Conservation (phyloP, 768 basidiomycete species). For the Russula virescens region DNA sequence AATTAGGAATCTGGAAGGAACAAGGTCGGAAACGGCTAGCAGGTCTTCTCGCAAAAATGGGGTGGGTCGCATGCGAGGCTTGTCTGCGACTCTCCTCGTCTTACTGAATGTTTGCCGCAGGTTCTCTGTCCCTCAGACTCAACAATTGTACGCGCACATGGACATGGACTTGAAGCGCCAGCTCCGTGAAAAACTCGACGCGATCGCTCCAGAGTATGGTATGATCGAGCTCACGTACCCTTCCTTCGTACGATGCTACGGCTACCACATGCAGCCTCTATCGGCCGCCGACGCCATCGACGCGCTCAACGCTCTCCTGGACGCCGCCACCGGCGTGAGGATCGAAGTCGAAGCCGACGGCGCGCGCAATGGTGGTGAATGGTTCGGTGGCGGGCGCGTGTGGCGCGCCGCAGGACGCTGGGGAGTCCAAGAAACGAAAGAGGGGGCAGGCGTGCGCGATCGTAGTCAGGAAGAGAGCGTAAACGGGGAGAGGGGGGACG, state of each 20-base stretch:
- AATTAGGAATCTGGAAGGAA: slow-evolving; percentile 96
- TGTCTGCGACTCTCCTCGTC: neutral
- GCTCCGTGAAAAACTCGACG: slow-evolving; percentile 74
- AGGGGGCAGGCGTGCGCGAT: slow-evolving; percentile 20
- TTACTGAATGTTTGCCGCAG: slow-evolving; percentile 36
- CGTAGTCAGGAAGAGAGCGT: slow-evolving; percentile 25
- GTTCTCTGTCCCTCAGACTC: slow-evolving; percentile 90
- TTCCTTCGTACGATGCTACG: slow-evolving; percentile 88
- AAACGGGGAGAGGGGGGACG: slow-evolving; percentile 36
- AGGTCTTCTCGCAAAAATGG: slow-evolving; percentile 96
- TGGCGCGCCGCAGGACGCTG: slow-evolving; percentile 48
- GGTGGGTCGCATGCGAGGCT: slow-evolving; percentile 46
- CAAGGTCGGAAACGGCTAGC: slow-evolving; percentile 82
- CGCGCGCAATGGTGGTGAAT: slow-evolving; percentile 85
- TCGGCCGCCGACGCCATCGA: slow-evolving; percentile 94
- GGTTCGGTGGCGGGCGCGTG: slow-evolving; percentile 80
- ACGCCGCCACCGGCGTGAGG: slow-evolving; percentile 84
- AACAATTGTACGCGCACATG: slow-evolving; percentile 94
- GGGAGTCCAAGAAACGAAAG: slow-evolving; percentile 23
- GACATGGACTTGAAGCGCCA: slow-evolving; percentile 86
- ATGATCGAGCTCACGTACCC: slow-evolving; percentile 90
- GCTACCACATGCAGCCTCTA: slow-evolving; percentile 81
- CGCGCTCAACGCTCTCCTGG: slow-evolving; percentile 77
- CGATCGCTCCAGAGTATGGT: slow-evolving; percentile 91
- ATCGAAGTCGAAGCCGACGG: slow-evolving; percentile 91